phyloP scores from a whole-genome alignment of 108 stramenopile genomes.

The Stephanodiscus triporus region DNA sequence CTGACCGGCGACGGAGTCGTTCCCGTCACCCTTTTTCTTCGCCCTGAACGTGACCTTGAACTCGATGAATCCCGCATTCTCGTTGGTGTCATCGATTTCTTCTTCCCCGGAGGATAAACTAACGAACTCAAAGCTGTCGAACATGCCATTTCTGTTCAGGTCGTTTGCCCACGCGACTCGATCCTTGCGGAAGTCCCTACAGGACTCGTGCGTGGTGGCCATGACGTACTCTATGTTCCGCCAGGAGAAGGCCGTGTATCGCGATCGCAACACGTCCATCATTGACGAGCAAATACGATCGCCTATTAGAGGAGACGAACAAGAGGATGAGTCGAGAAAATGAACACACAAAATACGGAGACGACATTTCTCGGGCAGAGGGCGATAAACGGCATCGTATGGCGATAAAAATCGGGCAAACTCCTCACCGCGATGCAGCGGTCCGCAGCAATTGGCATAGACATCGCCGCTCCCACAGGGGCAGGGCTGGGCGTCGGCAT shows the following conservation, averaged over 20 bases:
- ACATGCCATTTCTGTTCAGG: slow-evolving; percentile 77
- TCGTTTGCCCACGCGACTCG: slow-evolving; percentile 76
- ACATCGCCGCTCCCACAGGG: slow-evolving; percentile 55
- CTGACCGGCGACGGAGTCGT: slow-evolving; percentile 52
- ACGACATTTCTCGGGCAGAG: too few relatives aligned
- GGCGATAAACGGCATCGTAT: too few relatives aligned
- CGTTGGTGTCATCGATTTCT: slow-evolving; percentile 26
- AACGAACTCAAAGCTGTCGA: slow-evolving; percentile 80
- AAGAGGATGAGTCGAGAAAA: too few relatives aligned
- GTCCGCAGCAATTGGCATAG: slow-evolving; percentile 66
- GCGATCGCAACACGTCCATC: slow-evolving; percentile 59
- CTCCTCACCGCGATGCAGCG: slow-evolving; percentile 36
- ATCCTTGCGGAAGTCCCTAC: slow-evolving; percentile 64
- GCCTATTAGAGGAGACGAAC: too few relatives aligned
- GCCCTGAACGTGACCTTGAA: slow-evolving; percentile 61
- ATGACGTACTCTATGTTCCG: slow-evolving; percentile 64
- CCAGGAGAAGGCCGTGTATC: slow-evolving; percentile 73
- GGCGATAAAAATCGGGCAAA: background rate
- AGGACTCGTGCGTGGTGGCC: slow-evolving; percentile 66
- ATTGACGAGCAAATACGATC: slow-evolving; percentile 33
- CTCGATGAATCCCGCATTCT: slow-evolving; percentile 61
- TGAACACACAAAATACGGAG: too few relatives aligned
- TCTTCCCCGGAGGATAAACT: slow-evolving; percentile 44
- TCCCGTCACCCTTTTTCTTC: too few relatives aligned
- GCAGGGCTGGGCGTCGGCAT: slow-evolving; percentile 53